Evolutionary conservation across 495 filamentous ascomycete genomes (phyloP), one percentile per base, ranked within the genome.

Genomic region (Aspergillus panamensis): DNA sequence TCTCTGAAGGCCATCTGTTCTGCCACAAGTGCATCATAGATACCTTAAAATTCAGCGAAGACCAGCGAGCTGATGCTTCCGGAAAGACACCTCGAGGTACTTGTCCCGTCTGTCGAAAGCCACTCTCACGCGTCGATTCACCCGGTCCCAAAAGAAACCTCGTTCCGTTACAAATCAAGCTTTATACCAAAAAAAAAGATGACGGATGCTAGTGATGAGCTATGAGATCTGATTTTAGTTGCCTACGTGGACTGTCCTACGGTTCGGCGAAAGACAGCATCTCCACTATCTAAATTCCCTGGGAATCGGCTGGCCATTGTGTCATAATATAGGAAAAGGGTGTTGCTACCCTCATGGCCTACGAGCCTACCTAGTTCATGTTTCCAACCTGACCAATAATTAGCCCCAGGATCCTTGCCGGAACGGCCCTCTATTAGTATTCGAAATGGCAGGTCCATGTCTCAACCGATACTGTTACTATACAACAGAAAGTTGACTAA

Each of bases 21-120:
- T 96, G 91, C 63, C 84, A 89, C 59, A 83, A 83, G 30, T 96
- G 91, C 67, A 82, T 96, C 7, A 86, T 88, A 58, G 82, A 87
- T 30, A 84, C 89, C 7, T 77, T 96, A 12, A 80, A 86, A 49
- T 84, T 87, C 30, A 75, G 73, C 43, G 81, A 84, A 59, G 77
- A 80, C 31, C 69, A 71, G 61, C 63, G 70, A 13, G 58, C 49
- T 48, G 63, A 63, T 58, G 47, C 58, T 6, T 48, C 63, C n/a
- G 57, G 59, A 14, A 73, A 73, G 64, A 43, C 33, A 37, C 55
- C 49, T 45, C 66, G 64, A 43, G 72, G 72, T 0, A 73, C 70
- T 35, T 79, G 77, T 51, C 77, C 77, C 4, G 70, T 77, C 0
- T 84, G 85, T 31, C 73, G 77, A 13, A 77, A 80, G 53, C 59